phyloP scores from a whole-genome alignment of 108 stramenopile genomes.

The Asterionellopsis glacialis region DNA sequence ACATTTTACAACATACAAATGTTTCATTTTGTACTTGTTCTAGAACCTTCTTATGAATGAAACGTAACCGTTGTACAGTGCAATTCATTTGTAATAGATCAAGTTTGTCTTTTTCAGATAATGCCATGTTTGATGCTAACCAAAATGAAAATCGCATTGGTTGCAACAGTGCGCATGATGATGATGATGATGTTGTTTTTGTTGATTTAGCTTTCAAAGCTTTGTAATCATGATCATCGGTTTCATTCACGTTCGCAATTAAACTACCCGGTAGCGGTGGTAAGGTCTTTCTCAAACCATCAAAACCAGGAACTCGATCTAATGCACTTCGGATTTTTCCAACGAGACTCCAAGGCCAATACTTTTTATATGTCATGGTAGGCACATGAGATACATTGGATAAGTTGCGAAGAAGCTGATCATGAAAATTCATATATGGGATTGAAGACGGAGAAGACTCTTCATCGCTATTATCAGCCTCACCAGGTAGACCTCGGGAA shows the following conservation, averaged over 20 bases:
- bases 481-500: too few species aligned
- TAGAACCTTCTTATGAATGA: conserved; percentile 30
- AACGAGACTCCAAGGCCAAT: conserved; percentile 66
- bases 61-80: conserved; percentile 41
- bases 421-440: neutral
- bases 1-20: conserved; percentile 51
- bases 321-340: conserved; percentile 32
- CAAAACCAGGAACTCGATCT: conserved; percentile 16
- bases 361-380: conserved; percentile 25
- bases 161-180: conserved; percentile 8
- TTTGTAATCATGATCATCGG: neutral
- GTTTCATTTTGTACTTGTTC: conserved; percentile 18
- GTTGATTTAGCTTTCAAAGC: too few species aligned
- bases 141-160: conserved; percentile 64
- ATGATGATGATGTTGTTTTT: too few species aligned
- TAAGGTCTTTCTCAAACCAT: conserved; percentile 30
- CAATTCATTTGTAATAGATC: conserved; percentile 46
- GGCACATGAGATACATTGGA: conserved; percentile 26
- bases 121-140: conserved; percentile 66
- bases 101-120: conserved; percentile 53
- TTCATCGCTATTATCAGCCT: too few species aligned
- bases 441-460: too few species aligned
- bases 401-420: conserved; percentile 17
- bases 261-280: conserved; percentile 25
- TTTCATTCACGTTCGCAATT: neutral